Base-by-base conservation (phyloP, 148 eudicot genomes). In the Polygonum aviculare region DNA sequence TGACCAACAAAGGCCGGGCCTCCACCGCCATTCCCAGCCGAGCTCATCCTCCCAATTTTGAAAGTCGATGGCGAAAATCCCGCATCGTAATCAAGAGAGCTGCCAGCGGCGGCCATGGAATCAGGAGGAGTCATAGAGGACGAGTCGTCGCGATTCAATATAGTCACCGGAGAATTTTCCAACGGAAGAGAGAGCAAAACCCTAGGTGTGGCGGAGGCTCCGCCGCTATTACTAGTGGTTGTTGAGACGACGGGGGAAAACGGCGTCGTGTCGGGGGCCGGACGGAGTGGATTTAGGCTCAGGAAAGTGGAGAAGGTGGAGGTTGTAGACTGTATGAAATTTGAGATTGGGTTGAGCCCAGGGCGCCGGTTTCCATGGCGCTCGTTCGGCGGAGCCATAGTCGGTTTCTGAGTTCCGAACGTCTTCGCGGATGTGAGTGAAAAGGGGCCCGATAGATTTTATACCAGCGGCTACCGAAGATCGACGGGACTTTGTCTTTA, bases 1-100 rank as follows among this genome's bases (percentile, higher is more conserved):
- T 88, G 97, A 22, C 98, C 98, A 0, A 90, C 93, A 84, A 94
- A 94, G 3, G 97, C 98, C 40, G 98, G 98, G 2, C 98, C 93
- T 63, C 86, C 87, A 26, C 78, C 76, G 11, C 88, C 83, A 21
- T 79, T 79, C 4, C 90, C 90, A 51, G 80, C 10, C 1, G 90
- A 55, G 33, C 69, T 83, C 80, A 88, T 22, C 49, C 91, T 78
- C 1, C 89, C 85, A 62, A 93, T 81, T 50, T 85, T 82, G 12
- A 88, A 83, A 2, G 45, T 67, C 82, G 88, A 76, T 8, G 90
- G 82, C 0, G 93, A 90, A 47, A 86, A 84, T 65, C 86, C 84
- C 31, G 95, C 73, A 12, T 82, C 79, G 49, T 88, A 67, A 6
- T 70, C 80, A 45, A 88, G 67, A 12, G 81, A 75, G 40, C 22